Conservation (phyloP, 805 yeast species). For the Sugiyamaella smithiae region DNA sequence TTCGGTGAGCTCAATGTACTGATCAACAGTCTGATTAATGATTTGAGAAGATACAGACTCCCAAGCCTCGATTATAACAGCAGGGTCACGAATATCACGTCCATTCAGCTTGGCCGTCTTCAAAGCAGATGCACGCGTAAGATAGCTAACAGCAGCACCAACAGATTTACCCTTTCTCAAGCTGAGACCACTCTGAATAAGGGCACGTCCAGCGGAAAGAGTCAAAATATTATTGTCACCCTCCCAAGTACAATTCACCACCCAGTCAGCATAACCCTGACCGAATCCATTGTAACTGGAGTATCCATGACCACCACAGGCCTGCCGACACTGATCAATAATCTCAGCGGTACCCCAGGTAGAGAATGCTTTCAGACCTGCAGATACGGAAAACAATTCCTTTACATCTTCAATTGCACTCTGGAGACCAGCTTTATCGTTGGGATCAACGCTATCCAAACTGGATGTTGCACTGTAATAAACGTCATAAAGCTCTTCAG, state of each 20-base stretch:
- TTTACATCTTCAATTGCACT: conserved; percentile 59
- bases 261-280: conserved; percentile 86
- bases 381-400: conserved; percentile 77
- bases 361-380: conserved; percentile 80
- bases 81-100: conserved; percentile 26
- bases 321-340: conserved; percentile 85
- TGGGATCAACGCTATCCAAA: conserved; percentile 40
- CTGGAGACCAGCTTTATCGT: conserved; percentile 39
- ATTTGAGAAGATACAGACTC: conserved; percentile 34
- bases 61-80: conserved; percentile 35
- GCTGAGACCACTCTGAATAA: conserved; percentile 49
- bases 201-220: conserved; percentile 77
- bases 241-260: conserved; percentile 98
- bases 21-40: conserved; percentile 33
- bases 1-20: conserved; percentile 22
- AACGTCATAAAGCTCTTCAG: conserved; percentile 55
- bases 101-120: conserved; percentile 18
- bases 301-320: conserved; percentile 96
- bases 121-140: conserved; percentile 27
- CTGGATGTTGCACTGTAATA: conserved; percentile 43
- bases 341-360: conserved; percentile 81
- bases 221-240: conserved; percentile 90
- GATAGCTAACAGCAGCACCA: conserved; percentile 46
- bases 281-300: conserved; percentile 88
- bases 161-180: conserved; percentile 43